Conservation (phyloP, 2,329 filamentous ascomycete species). For the Trichoderma hamatum region DNA sequence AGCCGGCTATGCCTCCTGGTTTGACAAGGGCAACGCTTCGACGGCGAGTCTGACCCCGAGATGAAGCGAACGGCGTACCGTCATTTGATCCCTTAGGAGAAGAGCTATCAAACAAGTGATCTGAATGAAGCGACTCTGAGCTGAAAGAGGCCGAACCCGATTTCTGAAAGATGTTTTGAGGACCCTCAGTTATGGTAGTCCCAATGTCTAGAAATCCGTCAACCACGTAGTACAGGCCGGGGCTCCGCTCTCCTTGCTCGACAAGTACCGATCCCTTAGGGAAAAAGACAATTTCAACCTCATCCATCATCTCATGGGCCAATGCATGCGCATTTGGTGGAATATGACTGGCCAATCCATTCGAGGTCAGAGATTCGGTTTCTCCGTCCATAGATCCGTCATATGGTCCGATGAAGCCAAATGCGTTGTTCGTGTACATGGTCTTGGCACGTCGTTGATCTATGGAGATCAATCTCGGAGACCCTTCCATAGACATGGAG, state of each 20-base stretch:
- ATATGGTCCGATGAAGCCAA: conserved; percentile 87
- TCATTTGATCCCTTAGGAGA: not conserved
- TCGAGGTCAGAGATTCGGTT: conserved; percentile 79
- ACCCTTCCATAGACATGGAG: conserved; percentile 83
- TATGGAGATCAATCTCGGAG: conserved; percentile 80
- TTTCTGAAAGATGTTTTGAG: conserved; percentile 41
- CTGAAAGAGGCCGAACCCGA: conserved; percentile 34
- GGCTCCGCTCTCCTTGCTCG: conserved; percentile 95
- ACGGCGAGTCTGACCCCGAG: conserved; percentile 51
- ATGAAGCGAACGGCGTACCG: not conserved
- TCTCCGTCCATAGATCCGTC: conserved; percentile 78
- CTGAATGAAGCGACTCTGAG: conserved; percentile 25
- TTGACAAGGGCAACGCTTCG: conserved; percentile 89
- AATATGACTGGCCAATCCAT: conserved; percentile 62
- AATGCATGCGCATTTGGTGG: conserved; percentile 68
- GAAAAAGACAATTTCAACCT: conserved; percentile 97
- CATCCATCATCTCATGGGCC: conserved; percentile 81
- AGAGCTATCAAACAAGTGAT: conserved; percentile 33
- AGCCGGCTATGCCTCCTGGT: conserved; percentile 90
- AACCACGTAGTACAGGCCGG: conserved; percentile 94
- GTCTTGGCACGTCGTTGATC: conserved; percentile 81
- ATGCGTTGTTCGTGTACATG: conserved; percentile 72
- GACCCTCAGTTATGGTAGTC: conserved; percentile 57
- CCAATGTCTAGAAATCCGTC: conserved; percentile 96
- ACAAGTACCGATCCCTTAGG: conserved; percentile 92